Base-by-base conservation (phyloP, 257 asterid genomes). In the Schizonepeta tenuifolia region DNA sequence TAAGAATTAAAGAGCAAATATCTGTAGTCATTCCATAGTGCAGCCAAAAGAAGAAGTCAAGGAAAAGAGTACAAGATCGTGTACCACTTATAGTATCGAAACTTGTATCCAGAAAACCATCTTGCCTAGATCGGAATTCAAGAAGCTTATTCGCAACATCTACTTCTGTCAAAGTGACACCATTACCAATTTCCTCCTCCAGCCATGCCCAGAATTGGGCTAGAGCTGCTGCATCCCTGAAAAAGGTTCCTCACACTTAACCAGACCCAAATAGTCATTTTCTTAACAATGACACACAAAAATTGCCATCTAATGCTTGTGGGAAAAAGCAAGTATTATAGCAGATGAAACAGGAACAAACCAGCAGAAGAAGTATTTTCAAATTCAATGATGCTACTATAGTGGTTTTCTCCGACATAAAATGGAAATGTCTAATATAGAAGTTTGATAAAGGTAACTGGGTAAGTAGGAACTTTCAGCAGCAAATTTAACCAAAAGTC, bases 21-120 rank as follows among this genome's bases (percentile, higher is more conserved):
- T 69, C 58, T 24, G 21, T 26, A 28, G 65, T 8, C 15, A 59
- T 50, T 28, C 66, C 66, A 15, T n/a, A 17, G 74, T 62, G 60
- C 22, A 46, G 33, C 54, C 28, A 33, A 15, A 64, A 43, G 4
- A 59, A 55, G 26, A 59, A 17, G 65, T 59, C 31, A 76, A 44
- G 55, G 58, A 66, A 62, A 63, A 60, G 28, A 71, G 72, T 56
- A 70, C 24, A 47, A 75, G 67, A 60, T 38, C 65, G 56, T 26
- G n/a, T 88, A 95, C 98, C 98, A 82, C 99, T 92, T 80, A 95
- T 95, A 63, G 99, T 95, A 70, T 95, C 99, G 20, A 95, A 95
- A 84, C 99, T 92, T 57, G 98, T 91, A 76, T 72, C 98, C 68
- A 95, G 72, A 80, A 89, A 95, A 63, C 98, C 98, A 67, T 83